Evolutionary conservation across 106 monocot genomes (phyloP).

Genomic region (Dendrobium chrysotoxum): DNA sequence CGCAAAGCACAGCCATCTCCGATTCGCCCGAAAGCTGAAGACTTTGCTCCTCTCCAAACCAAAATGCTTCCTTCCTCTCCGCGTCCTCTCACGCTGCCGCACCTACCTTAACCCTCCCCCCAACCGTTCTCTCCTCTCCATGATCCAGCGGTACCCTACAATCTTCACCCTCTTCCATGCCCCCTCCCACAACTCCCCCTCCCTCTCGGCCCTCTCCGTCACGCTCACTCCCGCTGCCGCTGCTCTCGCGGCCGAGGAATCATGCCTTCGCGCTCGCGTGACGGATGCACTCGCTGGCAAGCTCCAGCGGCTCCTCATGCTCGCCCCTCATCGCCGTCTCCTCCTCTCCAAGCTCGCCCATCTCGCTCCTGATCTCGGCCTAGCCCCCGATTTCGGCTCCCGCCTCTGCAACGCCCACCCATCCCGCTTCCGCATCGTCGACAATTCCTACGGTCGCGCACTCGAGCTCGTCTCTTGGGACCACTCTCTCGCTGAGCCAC

Average conservation of each 20-base stretch:
- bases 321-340: slow-evolving; percentile 39
- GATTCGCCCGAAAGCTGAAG: slow-evolving; percentile 73
- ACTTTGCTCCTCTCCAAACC: slow-evolving; percentile 92
- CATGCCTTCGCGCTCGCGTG: slow-evolving; percentile 22
- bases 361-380: slow-evolving; percentile 79
- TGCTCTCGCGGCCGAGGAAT: slow-evolving; percentile 31
- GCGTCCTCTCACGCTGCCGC: slow-evolving; percentile 72
- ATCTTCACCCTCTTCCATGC: slow-evolving; percentile 68
- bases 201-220: slow-evolving; percentile 30
- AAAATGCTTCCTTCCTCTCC: slow-evolving; percentile 81
- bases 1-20: slow-evolving; percentile 53
- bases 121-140: slow-evolving; percentile 48
- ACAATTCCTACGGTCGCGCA: slow-evolving; percentile 69
- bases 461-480: slow-evolving; percentile 45
- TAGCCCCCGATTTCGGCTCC: slow-evolving; percentile 63
- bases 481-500: slow-evolving; percentile 16
- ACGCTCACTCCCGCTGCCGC: slow-evolving; percentile 59
- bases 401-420: slow-evolving; percentile 59
- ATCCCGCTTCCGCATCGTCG: slow-evolving; percentile 45
- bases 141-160: slow-evolving; percentile 80
- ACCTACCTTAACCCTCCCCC: slow-evolving; percentile 52
- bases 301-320: slow-evolving; percentile 68
- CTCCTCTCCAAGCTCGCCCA: slow-evolving; percentile 77
- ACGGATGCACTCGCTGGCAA: slow-evolving; percentile 46
- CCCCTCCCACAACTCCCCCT: slow-evolving; percentile 21